These are phyloP conservation scores for Pseudoneurospora amorphoporcata DNA, from an alignment of 495 filamentous ascomycete species.

Conservation along the genomic window DNA sequence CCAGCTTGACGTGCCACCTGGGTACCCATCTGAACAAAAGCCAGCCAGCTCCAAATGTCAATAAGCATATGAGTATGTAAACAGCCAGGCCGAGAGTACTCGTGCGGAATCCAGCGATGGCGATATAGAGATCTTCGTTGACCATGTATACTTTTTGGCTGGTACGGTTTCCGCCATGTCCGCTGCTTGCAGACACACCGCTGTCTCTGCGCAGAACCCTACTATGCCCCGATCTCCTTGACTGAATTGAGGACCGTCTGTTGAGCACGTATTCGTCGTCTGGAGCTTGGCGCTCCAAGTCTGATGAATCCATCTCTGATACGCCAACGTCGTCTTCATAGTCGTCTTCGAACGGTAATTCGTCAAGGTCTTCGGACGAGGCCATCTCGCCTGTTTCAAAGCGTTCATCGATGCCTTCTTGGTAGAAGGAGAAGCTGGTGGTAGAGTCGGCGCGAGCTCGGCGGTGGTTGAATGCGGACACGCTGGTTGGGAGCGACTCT, in stretches of 20 bases:
- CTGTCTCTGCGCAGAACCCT: constrained; percentile 58
- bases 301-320: constrained; percentile 32
- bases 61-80: constrained; percentile 58
- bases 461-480: constrained; percentile 78
- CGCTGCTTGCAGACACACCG: constrained; percentile 49
- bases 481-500: constrained; percentile 86
- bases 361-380: constrained; percentile 23
- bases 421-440: constrained; percentile 84
- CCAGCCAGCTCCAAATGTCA: constrained; percentile 69
- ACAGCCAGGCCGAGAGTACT: constrained; percentile 52
- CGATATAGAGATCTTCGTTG: constrained; percentile 88
- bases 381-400: constrained; percentile 1
- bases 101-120: constrained; percentile 82
- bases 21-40: constrained; percentile 85
- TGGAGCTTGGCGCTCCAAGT: constrained; percentile 27
- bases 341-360: constrained; percentile 32
- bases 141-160: constrained; percentile 88
- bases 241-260: constrained; percentile 33
- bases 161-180: constrained; percentile 46
- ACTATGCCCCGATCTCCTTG: constrained; percentile 53
- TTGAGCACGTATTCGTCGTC: constrained; percentile 30
- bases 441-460: constrained; percentile 68
- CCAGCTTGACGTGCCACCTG: constrained; percentile 66
- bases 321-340: constrained; percentile 27
- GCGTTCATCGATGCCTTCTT: constrained; percentile 47